Evolutionary conservation across 345 rosid genomes (phyloP), one percentile per base, ranked within the genome.

Genomic region (Gossypium thurberi): DNA sequence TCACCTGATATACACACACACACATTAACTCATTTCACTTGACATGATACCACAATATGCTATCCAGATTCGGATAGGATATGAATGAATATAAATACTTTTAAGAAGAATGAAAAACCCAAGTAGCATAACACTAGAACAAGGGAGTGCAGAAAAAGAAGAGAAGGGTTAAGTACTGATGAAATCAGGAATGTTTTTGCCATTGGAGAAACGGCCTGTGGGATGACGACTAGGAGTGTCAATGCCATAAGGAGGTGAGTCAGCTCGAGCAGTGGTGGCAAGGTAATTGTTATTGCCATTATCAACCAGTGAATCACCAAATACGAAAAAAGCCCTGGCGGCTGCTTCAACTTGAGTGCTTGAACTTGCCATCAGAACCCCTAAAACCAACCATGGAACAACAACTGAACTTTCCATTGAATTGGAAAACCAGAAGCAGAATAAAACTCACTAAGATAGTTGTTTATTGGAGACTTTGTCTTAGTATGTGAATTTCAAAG

Each of bases 261-360:
- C 94, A 0, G 98, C 98, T 1, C 97, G 85, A 4, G 97, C 97
- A 11, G 93, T 83, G 77, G 96, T 93, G 12, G 80, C 74, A 12
- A 93, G 86, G 85, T 91, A 91, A 79, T 88, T 83, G 59, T 93
- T 91, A 82, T 93, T 93, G 77, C 97, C 97, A 82, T 83, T 93
- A 71, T 93, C 98, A 3, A 91, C 98, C 0, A 93, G 86, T 9
- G 96, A 91, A 57, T 93, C 91, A 2, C 97, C 96, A 14, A 89
- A 87, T 28, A 83, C 91, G n/a, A 82, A 89, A 82, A 87, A 89
- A 3, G 90, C 88, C 72, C 96, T 82, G 25, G 59, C 59, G 46
- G 89, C 86, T 61, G 86, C 86, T 64, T 86, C 79, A 13, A 80
- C 85, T 53, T 65, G 84, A 57, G 60, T 20, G 4, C 26, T 56